Conservation (phyloP, 164 flowering plant species). For the Pachysandra terminalis region DNA sequence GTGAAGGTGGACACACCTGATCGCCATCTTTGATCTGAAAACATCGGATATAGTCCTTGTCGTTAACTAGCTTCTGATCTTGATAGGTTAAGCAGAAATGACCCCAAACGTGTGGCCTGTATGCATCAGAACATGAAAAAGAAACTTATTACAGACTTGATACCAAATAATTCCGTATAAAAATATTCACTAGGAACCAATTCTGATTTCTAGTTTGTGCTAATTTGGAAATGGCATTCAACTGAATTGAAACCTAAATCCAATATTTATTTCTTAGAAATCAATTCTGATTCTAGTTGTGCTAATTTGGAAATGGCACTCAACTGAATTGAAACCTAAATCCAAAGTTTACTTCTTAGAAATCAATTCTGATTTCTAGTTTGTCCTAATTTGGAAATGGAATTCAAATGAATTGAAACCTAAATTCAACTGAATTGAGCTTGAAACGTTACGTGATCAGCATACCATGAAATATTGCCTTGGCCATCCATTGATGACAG, state of each 20-base stretch:
- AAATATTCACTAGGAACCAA: too few species aligned
- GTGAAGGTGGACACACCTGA: conserved; percentile 44
- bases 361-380: too few species aligned
- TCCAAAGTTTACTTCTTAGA: too few species aligned
- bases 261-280: too few species aligned
- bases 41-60: conserved; percentile 33
- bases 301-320: too few species aligned
- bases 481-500: conserved; percentile 47
- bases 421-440: background rate
- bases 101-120: conserved; percentile 85
- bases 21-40: conserved; percentile 82
- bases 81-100: conserved; percentile 76
- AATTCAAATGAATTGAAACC: too few species aligned
- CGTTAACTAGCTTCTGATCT: conserved; percentile 53
- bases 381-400: background rate
- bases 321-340: too few species aligned
- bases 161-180: background rate
- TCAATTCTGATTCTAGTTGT: too few species aligned
- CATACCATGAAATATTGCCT: conserved; percentile 74
- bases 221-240: too few species aligned
- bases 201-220: too few species aligned
- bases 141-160: background rate
- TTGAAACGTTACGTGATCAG: background rate
- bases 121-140: conserved; percentile 3
- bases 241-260: too few species aligned